These are phyloP conservation scores for Penicillium concentricum DNA, from an alignment of 2,329 filamentous ascomycete species.

Conservation along the genomic window DNA sequence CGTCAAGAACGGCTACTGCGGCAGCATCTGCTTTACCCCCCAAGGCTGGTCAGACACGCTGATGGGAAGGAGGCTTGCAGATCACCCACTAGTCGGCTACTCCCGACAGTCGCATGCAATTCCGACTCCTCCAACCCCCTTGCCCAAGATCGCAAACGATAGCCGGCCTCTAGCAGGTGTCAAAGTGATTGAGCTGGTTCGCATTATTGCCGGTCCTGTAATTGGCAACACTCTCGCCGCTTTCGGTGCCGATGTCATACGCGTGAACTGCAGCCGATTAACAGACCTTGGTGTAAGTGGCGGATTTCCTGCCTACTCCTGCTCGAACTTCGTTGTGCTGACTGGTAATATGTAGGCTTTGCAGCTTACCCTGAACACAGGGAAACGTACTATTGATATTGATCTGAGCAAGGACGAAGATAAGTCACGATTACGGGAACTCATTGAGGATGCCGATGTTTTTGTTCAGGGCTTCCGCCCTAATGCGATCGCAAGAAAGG, in stretches of 20 bases:
- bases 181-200: conserved; percentile 46
- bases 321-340: not conserved
- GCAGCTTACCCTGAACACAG: conserved; percentile 14
- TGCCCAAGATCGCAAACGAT: not conserved
- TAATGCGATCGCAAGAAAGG: conserved; percentile 36
- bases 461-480: conserved; percentile 55
- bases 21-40: conserved; percentile 42
- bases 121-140: conserved; percentile 31
- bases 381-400: conserved; percentile 28
- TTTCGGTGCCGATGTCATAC: conserved; percentile 46
- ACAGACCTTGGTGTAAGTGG: conserved; percentile 22
- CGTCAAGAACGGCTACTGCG: conserved; percentile 39
- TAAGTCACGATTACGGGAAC: conserved; percentile 25
- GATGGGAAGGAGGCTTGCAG: conserved; percentile 43
- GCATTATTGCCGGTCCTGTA: conserved; percentile 47
- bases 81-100: conserved; percentile 44
- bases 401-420: conserved; percentile 48
- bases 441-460: conserved; percentile 52
- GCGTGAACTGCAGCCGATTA: conserved; percentile 42
- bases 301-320: not conserved
- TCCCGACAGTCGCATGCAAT: conserved; percentile 31
- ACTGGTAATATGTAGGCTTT: conserved; percentile 20
- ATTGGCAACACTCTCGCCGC: conserved; percentile 42
- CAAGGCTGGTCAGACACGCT: conserved; percentile 41
- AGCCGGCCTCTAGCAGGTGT: conserved; percentile 38